Percentiles rank a stretch among this genome's conserved stretches.
Evolutionary conservation across 805 yeast genomes (phyloP).

Genomic region (Kluyveromyces starmeri): DNA sequence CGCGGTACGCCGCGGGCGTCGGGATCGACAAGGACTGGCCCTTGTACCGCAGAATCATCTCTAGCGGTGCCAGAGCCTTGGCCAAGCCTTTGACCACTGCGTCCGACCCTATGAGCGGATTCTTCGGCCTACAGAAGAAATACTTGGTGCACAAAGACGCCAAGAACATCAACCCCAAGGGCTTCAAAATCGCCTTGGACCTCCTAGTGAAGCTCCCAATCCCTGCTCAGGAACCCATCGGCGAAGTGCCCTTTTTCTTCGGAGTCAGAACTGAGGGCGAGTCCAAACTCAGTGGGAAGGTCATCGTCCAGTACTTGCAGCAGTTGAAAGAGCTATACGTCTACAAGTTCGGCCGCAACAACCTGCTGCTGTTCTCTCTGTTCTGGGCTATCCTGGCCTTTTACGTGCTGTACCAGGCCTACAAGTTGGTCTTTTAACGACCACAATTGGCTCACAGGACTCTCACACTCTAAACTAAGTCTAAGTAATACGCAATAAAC

Average conservation of each 20-base stretch:
- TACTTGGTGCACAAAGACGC: conserved; percentile 31
- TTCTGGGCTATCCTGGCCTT: conserved; percentile 26
- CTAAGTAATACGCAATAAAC: no score
- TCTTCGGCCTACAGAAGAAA: conserved; percentile 41
- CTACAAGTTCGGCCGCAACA: conserved; percentile 36
- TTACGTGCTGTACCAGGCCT: conserved; percentile 23
- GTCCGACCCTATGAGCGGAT: conserved; percentile 47
- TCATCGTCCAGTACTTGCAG: conserved; percentile 38
- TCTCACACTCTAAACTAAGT: no score
- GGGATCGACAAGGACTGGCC: conserved; percentile 50
- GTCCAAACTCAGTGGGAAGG: conserved; percentile 41
- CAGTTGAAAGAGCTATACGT: conserved; percentile 40
- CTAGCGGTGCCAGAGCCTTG: conserved; percentile 40
- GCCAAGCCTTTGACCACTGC: conserved; percentile 44
- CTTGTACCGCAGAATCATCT: conserved; percentile 39
- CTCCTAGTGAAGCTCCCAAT: conserved; percentile 39
- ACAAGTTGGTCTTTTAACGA: conserved; percentile 16
- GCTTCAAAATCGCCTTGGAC: conserved; percentile 44
- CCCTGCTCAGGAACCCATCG: conserved; percentile 27
- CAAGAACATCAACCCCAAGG: conserved; percentile 33
- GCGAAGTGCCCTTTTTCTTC: conserved; percentile 42
- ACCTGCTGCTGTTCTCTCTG: conserved; percentile 28
- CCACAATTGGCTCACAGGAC: no score
- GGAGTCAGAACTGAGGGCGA: conserved; percentile 50
- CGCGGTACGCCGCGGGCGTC: conserved; percentile 47